Evolutionary conservation across 2,329 filamentous ascomycete genomes (phyloP).

Genomic region (Tolypocladium tundrense): DNA sequence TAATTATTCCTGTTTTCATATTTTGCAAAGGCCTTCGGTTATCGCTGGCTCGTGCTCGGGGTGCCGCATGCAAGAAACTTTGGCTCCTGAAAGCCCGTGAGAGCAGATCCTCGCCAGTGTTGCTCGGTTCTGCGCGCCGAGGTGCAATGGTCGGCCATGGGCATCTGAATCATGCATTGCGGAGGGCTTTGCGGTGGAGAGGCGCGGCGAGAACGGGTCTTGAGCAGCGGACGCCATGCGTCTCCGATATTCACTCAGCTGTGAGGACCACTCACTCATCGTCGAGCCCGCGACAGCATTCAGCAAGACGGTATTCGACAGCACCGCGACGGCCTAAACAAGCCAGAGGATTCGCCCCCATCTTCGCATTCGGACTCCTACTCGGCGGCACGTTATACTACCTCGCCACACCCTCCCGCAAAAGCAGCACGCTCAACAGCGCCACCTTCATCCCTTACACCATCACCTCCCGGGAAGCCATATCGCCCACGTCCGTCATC

Average conservation of each 20-base stretch:
- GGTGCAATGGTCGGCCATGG: background rate
- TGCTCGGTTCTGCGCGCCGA: background rate
- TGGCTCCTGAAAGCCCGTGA: too few species aligned
- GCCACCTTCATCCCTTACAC: conserved; percentile 56
- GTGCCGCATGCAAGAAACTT: background rate
- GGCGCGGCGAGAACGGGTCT: background rate
- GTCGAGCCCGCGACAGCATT: background rate
- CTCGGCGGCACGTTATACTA: conserved; percentile 16
- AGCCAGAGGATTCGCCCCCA: conserved; percentile 12
- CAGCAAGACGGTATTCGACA: background rate
- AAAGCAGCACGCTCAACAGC: conserved; percentile 37
- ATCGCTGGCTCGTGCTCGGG: background rate
- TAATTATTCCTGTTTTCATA: background rate
- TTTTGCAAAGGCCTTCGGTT: background rate
- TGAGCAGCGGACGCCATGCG: background rate
- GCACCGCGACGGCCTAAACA: conserved; percentile 14
- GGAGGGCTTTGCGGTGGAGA: background rate
- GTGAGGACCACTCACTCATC: background rate
- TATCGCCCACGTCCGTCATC: conserved; percentile 60
- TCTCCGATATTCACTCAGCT: too few species aligned
- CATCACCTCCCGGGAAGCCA: conserved; percentile 47
- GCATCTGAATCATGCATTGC: background rate
- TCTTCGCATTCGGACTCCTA: conserved; percentile 11
- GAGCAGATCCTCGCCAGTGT: background rate
- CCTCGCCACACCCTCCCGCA: conserved; percentile 11